Base-by-base conservation (phyloP, 78 protist species). In the Chrysochromulina tobinii region DNA sequence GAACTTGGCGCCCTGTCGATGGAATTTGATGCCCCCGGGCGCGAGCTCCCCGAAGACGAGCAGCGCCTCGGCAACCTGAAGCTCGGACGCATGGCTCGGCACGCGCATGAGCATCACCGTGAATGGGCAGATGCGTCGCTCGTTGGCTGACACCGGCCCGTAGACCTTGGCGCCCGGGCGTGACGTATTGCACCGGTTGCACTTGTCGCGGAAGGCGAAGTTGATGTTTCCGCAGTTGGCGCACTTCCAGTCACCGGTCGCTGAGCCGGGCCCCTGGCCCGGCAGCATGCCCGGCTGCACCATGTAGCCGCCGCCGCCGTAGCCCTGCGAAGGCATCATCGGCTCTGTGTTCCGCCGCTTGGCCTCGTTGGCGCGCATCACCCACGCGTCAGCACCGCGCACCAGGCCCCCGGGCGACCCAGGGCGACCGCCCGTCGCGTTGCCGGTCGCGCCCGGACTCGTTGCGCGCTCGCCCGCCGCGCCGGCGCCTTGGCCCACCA, bases 231-330 rank as follows among this genome's bases (percentile, higher is more conserved):
- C 57, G 83, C 83, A 75, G 27, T 12, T 50, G 83, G 25, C 12
- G 83, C 83, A 75, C 83, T 38, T 75, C 83, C 83, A 75, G 83
- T 75, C 58, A 15, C 83, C 83, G 6, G 83, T 23, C 58, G 83
- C 57, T 2, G 58, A 15, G 18, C 59, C n/a, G 21, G 58, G 83
- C 20, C 27, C 58, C 7, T 50, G 38, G 54, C 83, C 18, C 38
- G 21, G 8, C 48, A 15, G 53, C 57, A 72, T 38, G n/a, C 12
- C 48, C 81, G 15, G 8, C 12, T 38, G 38, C 53, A 7, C 15
- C 81, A 72, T 27, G 54, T 23, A 38, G 53, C 72, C 17, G 72
- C 72, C 8, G 72, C 72, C 8, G 14, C 72, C 72, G 72, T 4
- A 7, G 25, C 8, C 14, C 27, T 66, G 72, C 27, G 4, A 18